Percentiles rank a stretch among this genome's conserved stretches.
Conservation (phyloP, 306 rosid genomes). For the Erythrophleum fordii region DNA sequence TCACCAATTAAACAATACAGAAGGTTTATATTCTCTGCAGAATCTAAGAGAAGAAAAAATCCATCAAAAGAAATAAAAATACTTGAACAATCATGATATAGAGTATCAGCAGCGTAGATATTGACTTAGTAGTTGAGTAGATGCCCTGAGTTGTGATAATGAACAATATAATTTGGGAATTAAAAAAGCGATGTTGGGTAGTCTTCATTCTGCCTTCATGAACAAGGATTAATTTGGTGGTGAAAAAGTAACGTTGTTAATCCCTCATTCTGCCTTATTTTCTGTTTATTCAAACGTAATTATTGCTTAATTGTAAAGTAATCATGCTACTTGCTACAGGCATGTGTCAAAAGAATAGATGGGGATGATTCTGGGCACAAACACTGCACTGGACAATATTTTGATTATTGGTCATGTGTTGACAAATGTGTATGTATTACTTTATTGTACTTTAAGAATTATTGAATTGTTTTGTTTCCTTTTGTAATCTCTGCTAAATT, state of each 20-base stretch:
- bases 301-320: slow-evolving; percentile 24
- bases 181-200: neutral
- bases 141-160: slow-evolving; percentile 17
- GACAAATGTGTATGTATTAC: slow-evolving; percentile 91
- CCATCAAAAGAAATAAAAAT: neutral
- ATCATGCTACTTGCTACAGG: slow-evolving; percentile 54
- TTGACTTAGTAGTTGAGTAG: slow-evolving; percentile 15
- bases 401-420: slow-evolving; percentile 90
- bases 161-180: slow-evolving; percentile 1
- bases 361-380: slow-evolving; percentile 85
- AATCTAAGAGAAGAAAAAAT: neutral
- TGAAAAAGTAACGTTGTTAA: neutral
- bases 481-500: slow-evolving; percentile 16
- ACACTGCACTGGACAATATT: slow-evolving; percentile 99
- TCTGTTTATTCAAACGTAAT: neutral
- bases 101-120: neutral
- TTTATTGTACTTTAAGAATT: neutral
- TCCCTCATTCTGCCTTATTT: slow-evolving; percentile 12
- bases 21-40: neutral
- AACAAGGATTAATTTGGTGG: neutral
- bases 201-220: neutral
- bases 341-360: slow-evolving; percentile 80
- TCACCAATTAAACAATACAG: neutral
- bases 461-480: slow-evolving; percentile 12
- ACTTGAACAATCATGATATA: neutral